phyloP scores from a whole-genome alignment of 768 basidiomycete species.

The Naganishia randhawae region DNA sequence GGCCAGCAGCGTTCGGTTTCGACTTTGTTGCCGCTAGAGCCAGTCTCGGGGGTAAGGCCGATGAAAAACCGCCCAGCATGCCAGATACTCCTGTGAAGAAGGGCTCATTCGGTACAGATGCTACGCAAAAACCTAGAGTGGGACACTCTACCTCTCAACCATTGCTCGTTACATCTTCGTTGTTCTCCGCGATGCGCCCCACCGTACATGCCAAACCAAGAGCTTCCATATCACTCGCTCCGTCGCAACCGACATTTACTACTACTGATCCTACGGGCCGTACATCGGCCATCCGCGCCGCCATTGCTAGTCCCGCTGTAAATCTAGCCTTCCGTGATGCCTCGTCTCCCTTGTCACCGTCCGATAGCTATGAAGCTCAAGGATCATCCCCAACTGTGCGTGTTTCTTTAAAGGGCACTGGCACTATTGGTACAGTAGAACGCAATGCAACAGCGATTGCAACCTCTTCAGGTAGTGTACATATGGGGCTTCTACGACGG shows the following conservation, averaged over 20 bases:
- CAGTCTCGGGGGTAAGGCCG: slow-evolving; percentile 20
- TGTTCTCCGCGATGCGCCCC: slow-evolving; percentile 20
- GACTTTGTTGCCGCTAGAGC: slow-evolving; percentile 33
- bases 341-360: slow-evolving; percentile 17
- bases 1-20: slow-evolving; percentile 35
- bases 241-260: slow-evolving; percentile 20
- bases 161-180: not conserved
- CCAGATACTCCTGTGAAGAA: slow-evolving; percentile 50
- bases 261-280: slow-evolving; percentile 5
- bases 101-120: slow-evolving; percentile 27
- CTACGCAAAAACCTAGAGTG: slow-evolving; percentile 24
- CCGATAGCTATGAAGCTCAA: slow-evolving; percentile 27
- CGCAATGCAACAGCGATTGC: slow-evolving; percentile 17
- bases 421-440: slow-evolving; percentile 5
- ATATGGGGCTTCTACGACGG: slow-evolving; percentile 39
- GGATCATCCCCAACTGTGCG: slow-evolving; percentile 41
- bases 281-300: not conserved
- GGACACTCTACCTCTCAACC: slow-evolving; percentile 44
- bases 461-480: slow-evolving; percentile 13
- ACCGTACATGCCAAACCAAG: not conserved
- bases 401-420: slow-evolving; percentile 24
- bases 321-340: not conserved
- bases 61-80: slow-evolving; percentile 42
- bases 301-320: not conserved
- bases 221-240: not conserved